Evolutionary conservation across 305 asterid species (phyloP).

Genomic region (Fraxinus ornus): DNA sequence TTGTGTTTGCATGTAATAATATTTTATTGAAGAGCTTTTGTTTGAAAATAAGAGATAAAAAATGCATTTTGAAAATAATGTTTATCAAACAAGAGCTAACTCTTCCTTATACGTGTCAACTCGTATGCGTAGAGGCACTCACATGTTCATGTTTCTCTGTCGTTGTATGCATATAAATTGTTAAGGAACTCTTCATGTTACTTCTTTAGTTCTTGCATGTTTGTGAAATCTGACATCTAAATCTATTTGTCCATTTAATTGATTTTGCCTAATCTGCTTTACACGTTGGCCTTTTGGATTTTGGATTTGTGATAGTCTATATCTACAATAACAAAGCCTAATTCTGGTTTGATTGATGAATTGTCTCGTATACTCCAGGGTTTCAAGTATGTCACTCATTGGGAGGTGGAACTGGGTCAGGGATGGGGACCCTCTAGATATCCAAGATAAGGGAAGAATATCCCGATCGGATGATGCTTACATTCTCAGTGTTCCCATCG

Average conservation of each 20-base stretch:
- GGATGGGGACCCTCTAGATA: slow-evolving; percentile 40
- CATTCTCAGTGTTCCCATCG: not conserved
- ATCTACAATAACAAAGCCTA: not conserved
- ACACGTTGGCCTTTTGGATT: not conserved
- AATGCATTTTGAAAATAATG: no score
- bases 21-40: no score
- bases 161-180: not conserved
- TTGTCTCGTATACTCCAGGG: slow-evolving; percentile 24
- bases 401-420: slow-evolving; percentile 46
- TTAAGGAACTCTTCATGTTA: not conserved
- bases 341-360: not conserved
- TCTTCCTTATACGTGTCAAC: not conserved
- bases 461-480: not conserved
- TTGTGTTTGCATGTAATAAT: no score
- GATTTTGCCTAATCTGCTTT: not conserved
- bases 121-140: not conserved
- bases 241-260: no score
- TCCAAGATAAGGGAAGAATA: slow-evolving; percentile 29
- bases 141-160: not conserved
- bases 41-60: no score
- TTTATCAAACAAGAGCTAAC: no score
- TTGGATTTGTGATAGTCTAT: not conserved
- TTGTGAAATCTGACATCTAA: not conserved
- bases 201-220: not conserved
- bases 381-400: slow-evolving; percentile 42